These are phyloP conservation scores for Boletus sp. DNA, from an alignment of 1,284 basidiomycete species.

Conservation along the genomic window DNA sequence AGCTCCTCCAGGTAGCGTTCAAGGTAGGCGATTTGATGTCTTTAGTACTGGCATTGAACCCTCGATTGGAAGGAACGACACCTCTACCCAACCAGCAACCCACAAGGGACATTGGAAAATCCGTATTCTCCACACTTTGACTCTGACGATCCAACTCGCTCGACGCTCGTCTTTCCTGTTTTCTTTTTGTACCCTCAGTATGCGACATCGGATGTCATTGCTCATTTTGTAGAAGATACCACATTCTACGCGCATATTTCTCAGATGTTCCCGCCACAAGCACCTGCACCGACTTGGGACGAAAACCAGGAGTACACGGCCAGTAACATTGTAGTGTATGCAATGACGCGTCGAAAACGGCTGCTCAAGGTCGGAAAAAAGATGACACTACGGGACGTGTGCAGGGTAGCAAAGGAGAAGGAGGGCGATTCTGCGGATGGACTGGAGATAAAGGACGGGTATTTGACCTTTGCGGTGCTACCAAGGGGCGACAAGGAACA, in stretches of 20 bases:
- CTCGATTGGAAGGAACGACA: constrained; percentile 56
- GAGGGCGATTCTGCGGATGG: constrained; percentile 71
- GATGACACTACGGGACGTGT: constrained; percentile 80
- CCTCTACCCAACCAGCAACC: constrained; percentile 56
- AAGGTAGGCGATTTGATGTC: constrained; percentile 45
- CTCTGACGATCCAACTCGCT: constrained; percentile 51
- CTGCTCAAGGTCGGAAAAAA: constrained; percentile 90
- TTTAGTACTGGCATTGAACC: constrained; percentile 3
- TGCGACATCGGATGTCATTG: constrained; percentile 84
- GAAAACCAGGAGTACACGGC: constrained; percentile 67
- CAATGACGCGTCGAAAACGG: constrained; percentile 72
- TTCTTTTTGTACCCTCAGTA: constrained; percentile 94
- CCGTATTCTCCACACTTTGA: constrained; percentile 65
- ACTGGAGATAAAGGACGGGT: constrained; percentile 82
- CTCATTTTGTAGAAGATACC: constrained; percentile 83
- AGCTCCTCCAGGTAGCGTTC: constrained; percentile 55
- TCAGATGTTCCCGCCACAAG: constrained; percentile 77
- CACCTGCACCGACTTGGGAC: constrained; percentile 76
- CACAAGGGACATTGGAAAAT: constrained; percentile 54
- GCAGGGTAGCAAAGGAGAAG: constrained; percentile 58
- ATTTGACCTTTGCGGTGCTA: constrained; percentile 82
- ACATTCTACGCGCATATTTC: constrained; percentile 78
- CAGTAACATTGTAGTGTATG: constrained; percentile 76
- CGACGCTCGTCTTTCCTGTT: constrained; percentile 77
- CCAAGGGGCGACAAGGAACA: constrained; percentile 81